phyloP scores from a whole-genome alignment of 768 basidiomycete genomes.

The Candolleomyces eurysporus region DNA sequence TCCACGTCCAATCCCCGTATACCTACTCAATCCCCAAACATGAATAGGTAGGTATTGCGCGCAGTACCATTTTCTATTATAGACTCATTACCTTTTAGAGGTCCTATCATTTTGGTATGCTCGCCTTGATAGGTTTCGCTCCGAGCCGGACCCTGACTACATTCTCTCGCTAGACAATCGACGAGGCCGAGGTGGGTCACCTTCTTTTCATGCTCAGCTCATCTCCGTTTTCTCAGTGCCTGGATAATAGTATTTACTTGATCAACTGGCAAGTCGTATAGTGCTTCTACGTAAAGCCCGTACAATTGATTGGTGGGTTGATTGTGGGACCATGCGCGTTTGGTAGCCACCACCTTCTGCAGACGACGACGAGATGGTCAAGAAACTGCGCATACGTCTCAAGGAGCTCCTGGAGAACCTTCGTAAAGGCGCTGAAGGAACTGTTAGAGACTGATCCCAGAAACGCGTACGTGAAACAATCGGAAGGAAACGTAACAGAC shows the following conservation, averaged over 20 bases:
- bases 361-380: conserved; percentile 36
- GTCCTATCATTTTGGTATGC: neutral
- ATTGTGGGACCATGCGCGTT: neutral
- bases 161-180: conserved; percentile 20
- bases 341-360: conserved; percentile 33
- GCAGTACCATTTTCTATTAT: no score
- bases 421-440: conserved; percentile 35
- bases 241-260: conserved; percentile 31
- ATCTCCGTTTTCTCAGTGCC: neutral
- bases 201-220: neutral
- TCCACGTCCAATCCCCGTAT: no score
- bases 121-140: neutral
- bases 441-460: neutral
- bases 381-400: conserved; percentile 33
- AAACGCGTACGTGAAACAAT: no score
- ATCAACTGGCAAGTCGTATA: conserved; percentile 30
- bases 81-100: neutral
- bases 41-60: no score
- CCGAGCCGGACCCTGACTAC: neutral
- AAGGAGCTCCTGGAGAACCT: conserved; percentile 33
- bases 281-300: no score
- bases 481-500: no score
- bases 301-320: neutral
- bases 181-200: conserved; percentile 24
- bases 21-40: no score